Conservation (phyloP, 2,329 filamentous ascomycete species). For the Pseudogymnoascus sp. region DNA sequence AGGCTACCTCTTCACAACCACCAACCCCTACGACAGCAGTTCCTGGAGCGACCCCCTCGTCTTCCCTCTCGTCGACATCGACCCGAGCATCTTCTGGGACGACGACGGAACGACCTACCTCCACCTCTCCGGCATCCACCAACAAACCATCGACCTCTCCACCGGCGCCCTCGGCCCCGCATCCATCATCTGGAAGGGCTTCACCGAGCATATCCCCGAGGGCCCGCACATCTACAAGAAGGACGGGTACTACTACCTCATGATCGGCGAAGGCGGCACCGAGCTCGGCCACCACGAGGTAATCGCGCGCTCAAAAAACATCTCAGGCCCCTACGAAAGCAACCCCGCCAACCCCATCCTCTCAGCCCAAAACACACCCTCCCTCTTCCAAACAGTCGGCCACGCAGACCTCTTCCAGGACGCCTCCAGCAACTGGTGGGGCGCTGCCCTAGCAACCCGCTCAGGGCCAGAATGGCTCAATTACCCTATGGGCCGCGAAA, state of each 20-base stretch:
- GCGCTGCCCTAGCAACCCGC: slow-evolving; percentile 37
- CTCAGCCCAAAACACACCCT: slow-evolving; percentile 31
- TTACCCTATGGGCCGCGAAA: slow-evolving; percentile 48
- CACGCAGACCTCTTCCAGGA: slow-evolving; percentile 51
- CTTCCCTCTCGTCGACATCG: slow-evolving; percentile 35
- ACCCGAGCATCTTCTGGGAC: slow-evolving; percentile 41
- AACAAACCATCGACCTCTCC: slow-evolving; percentile 17
- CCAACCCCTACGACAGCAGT: slow-evolving; percentile 31
- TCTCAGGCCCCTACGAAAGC: slow-evolving; percentile 36
- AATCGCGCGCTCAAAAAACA: slow-evolving; percentile 33
- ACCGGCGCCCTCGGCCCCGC: slow-evolving; percentile 19
- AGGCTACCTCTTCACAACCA: slow-evolving; percentile 34
- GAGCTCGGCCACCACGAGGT: slow-evolving; percentile 33
- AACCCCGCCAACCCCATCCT: slow-evolving; percentile 37
- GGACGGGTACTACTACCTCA: slow-evolving; percentile 39
- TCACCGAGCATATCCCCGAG: slow-evolving; percentile 21
- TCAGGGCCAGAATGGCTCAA: slow-evolving; percentile 32
- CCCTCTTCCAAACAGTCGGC: slow-evolving; percentile 43
- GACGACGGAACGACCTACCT: slow-evolving; percentile 31
- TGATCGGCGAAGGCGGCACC: slow-evolving; percentile 42
- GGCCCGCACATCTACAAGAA: slow-evolving; percentile 39
- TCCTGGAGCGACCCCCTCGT: slow-evolving; percentile 35
- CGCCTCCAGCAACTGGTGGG: slow-evolving; percentile 40
- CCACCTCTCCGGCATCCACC: slow-evolving; percentile 19
- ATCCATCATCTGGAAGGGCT: slow-evolving; percentile 27